phyloP scores from a whole-genome alignment of 768 basidiomycete species.

The Termitomyces sp. region DNA sequence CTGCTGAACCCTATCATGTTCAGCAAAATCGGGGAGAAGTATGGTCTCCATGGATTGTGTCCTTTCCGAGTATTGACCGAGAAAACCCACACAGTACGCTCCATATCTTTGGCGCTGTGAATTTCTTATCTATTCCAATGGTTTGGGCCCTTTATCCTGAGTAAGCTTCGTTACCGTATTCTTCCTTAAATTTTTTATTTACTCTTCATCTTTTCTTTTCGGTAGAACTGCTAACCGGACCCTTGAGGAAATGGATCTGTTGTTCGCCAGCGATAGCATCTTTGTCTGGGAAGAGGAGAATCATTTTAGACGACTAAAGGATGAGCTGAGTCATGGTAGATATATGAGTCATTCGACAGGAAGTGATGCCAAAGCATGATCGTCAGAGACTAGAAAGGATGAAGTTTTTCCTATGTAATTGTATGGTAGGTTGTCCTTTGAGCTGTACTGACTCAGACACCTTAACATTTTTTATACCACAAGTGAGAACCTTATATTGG shows the following conservation, averaged over 20 bases:
- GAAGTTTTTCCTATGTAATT: neutral
- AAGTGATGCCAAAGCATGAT: neutral
- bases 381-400: neutral
- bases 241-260: constrained; percentile 40
- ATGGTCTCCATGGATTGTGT: neutral
- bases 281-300: constrained; percentile 42
- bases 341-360: constrained; percentile 15
- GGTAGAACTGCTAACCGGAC: constrained; percentile 34
- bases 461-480: neutral
- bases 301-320: constrained; percentile 34
- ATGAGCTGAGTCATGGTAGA: constrained; percentile 20
- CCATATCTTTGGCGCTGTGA: constrained; percentile 39
- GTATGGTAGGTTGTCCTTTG: neutral
- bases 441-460: neutral
- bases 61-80: neutral
- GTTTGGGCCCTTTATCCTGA: constrained; percentile 44
- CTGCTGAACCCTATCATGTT: constrained; percentile 44
- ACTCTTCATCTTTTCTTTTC: neutral
- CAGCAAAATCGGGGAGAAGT: constrained; percentile 33
- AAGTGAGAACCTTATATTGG: neutral
- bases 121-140: constrained; percentile 39
- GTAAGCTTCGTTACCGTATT: constrained; percentile 16
- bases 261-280: constrained; percentile 40
- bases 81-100: constrained; percentile 28
- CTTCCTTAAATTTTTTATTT: neutral